Percentiles rank a stretch among this genome's conserved stretches.
phyloP scores from a whole-genome alignment of 129 eudicot species.

The Pittosporum tobira region DNA sequence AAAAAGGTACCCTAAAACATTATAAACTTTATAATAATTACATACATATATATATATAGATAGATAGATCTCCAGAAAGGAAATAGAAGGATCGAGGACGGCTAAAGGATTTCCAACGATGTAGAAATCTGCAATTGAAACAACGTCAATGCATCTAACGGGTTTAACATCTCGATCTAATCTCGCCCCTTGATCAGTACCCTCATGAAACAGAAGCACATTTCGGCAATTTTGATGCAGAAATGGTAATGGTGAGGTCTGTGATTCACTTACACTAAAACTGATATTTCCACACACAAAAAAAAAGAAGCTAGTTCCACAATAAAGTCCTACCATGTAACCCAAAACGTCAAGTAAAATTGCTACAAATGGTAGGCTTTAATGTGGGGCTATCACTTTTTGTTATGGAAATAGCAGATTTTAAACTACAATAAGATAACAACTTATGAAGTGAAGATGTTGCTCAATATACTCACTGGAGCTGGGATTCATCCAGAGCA shows the following conservation, averaged over 20 bases:
- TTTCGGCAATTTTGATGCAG: conserved; percentile 2
- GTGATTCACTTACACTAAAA: conserved; percentile 2
- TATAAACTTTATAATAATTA: no score
- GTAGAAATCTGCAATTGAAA: conserved; percentile 3
- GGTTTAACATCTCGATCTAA: background rate
- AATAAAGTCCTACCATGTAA: no score
- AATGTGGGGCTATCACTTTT: no score
- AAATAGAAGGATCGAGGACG: background rate
- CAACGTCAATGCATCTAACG: background rate
- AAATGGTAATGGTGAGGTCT: conserved; percentile 4
- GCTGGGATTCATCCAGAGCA: no score
- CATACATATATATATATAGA: conserved; percentile 8
- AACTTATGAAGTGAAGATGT: background rate
- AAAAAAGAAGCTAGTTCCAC: no score
- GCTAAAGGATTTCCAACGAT: background rate
- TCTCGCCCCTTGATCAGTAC: no score
- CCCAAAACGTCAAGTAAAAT: no score
- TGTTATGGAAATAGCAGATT: no score
- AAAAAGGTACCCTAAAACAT: no score
- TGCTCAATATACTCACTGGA: background rate
- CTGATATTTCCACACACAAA: no score
- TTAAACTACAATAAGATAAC: conserved; percentile 1
- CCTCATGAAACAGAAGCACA: conserved; percentile 6
- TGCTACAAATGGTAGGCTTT: no score
- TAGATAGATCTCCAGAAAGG: background rate